Percentiles rank a stretch among this genome's conserved stretches.
phyloP scores from a whole-genome alignment of 331 rosid genomes.

The Phaseolus coccineus region DNA sequence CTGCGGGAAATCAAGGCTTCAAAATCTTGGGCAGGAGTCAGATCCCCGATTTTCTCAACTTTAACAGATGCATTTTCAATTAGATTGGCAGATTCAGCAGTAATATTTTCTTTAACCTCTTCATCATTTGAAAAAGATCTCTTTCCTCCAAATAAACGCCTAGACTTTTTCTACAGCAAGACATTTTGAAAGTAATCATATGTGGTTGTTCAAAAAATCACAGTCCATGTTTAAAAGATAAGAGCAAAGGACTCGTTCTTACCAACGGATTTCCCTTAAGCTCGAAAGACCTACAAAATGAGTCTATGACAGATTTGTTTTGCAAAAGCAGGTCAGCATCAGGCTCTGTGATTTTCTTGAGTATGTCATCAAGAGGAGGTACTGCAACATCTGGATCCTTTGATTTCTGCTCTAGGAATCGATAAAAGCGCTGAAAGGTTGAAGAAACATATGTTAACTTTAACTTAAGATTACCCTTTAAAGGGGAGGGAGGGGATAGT shows the following conservation, averaged over 20 bases:
- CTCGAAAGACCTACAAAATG: slow-evolving; percentile 59
- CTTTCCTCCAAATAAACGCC: slow-evolving; percentile 54
- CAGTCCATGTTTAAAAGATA: not conserved
- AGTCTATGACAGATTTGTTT: slow-evolving; percentile 57
- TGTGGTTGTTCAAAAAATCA: not conserved
- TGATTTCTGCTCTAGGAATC: slow-evolving; percentile 75
- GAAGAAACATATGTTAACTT: slow-evolving; percentile 33
- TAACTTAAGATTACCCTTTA: not conserved
- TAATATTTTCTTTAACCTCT: slow-evolving; percentile 50
- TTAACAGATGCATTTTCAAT: slow-evolving; percentile 48
- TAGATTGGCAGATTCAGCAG: slow-evolving; percentile 53
- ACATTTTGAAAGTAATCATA: slow-evolving; percentile 29
- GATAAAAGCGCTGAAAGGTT: slow-evolving; percentile 75
- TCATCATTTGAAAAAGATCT: slow-evolving; percentile 49
- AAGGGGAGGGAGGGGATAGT: not conserved
- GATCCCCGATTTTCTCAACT: slow-evolving; percentile 71
- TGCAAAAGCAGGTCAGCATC: slow-evolving; percentile 63
- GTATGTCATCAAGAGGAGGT: slow-evolving; percentile 81
- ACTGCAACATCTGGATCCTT: slow-evolving; percentile 78
- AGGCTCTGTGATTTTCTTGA: slow-evolving; percentile 77
- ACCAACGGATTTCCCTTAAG: slow-evolving; percentile 78
- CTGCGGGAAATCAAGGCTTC: slow-evolving; percentile 80
- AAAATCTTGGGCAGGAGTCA: slow-evolving; percentile 79
- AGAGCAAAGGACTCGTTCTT: slow-evolving; percentile 17
- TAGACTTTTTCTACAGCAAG: slow-evolving; percentile 67